These are phyloP conservation scores for Botrytis deweyae DNA, from an alignment of 2,329 filamentous ascomycete species.

Conservation along the genomic window DNA sequence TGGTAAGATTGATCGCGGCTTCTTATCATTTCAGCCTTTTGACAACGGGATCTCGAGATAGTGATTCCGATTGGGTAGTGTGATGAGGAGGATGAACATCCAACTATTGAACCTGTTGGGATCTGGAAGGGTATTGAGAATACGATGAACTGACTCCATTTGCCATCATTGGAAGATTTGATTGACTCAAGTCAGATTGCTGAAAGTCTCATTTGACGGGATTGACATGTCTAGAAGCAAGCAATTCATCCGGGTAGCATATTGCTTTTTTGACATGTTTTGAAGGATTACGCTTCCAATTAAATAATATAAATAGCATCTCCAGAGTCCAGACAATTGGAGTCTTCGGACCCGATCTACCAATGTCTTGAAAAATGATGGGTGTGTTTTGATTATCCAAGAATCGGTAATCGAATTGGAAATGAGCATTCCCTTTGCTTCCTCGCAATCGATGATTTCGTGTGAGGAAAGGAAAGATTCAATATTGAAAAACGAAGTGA, in stretches of 20 bases:
- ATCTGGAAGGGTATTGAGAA: not conserved
- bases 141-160: not conserved
- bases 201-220: not conserved
- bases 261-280: not conserved
- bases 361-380: slow-evolving; percentile 3
- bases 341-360: not conserved
- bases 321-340: not conserved
- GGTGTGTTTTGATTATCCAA: not conserved
- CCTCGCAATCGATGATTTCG: not conserved
- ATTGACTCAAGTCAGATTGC: not conserved
- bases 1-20: not conserved
- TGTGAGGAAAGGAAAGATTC: not conserved
- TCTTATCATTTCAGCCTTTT: slow-evolving; percentile 5
- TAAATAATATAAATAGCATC: not conserved
- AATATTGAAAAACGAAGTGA: not conserved
- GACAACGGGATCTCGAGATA: not conserved
- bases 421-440: not conserved
- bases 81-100: not conserved
- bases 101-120: not conserved
- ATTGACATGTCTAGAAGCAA: not conserved
- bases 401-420: not conserved
- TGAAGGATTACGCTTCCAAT: not conserved
- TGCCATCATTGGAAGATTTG: not conserved
- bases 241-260: not conserved
- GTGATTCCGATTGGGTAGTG: not conserved